Evolutionary conservation across 2,329 filamentous ascomycete genomes (phyloP), one percentile per base, ranked within the genome.

Genomic region (Penicillium sp.): DNA sequence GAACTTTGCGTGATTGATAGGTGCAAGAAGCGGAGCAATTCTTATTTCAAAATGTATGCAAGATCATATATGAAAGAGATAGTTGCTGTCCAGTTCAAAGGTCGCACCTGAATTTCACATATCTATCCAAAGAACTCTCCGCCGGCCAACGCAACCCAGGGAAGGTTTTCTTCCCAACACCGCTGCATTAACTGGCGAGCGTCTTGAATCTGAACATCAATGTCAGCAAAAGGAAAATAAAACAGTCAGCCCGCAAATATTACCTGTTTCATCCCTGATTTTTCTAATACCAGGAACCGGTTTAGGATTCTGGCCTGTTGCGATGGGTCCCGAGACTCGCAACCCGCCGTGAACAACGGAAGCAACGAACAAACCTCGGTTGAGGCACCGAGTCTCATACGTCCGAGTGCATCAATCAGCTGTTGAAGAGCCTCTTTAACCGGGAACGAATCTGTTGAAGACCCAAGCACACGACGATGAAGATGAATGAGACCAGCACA

Each of bases 321-420:
- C 3, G 73, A 74, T 33, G 78, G 67, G 49, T 86, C 82, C 54
- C 77, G 76, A 1, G 87, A 85, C 71, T 95, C 89, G 63, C 90
- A 93, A 0, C 90, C 91, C 1, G 90, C 90, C 1, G 89, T 90
- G 72, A 95, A 95, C 76, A 95, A 86, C 0, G 91, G 90, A 62
- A 95, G 93, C 39, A 95, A 72, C 19, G 90, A 76, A 66, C 89
- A 91, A 9, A 85, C 87, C 72, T 93, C 90, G 0, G 90, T 89
- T 16, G 86, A 86, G 29, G 87, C 87, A 6, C 89, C 88, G 13
- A 81, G 76, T 13, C 85, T 78, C 49, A 95, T 84, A 37, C 82
- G 83, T 22, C 79, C 78, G 59, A 93, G 76, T 31, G 86, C 83
- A 1, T 78, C 76, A 27, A 90, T 77, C 46, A 93, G 88, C 59